Base-by-base conservation (phyloP, 805 yeast genomes). In the Sugiyamaella americana region DNA sequence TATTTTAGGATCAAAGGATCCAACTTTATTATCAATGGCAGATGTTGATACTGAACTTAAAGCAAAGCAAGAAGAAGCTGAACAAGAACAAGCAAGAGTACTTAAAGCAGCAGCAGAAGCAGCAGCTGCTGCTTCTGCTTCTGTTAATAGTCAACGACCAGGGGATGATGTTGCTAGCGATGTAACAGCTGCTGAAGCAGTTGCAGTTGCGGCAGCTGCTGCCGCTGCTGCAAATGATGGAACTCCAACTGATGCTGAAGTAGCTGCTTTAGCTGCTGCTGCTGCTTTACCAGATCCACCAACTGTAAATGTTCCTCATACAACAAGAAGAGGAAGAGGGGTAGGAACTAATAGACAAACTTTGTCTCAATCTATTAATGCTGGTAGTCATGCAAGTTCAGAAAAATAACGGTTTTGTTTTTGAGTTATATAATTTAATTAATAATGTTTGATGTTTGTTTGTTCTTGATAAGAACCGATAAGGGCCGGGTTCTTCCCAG, bases 361-460 rank as follows among this genome's bases (percentile, higher is more conserved):
- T 5, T 47, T 55, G 20, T 50, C 55, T 13, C 55, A 52, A 40
- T 16, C 47, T 10, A 51, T 55, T 23, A 52, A 52, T 34, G 58
- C 59, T 23, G 59, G 59, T 11, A 37, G 42, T 34, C 47, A 44
- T 34, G 19, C 37, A 21, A 26, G 41, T 18, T n/a, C 23, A 5
- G 42, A 39, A n/a, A 37, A 43, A 36, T 35, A 37, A 40, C 2
- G 19, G 46, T 29, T 3, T 29, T 29, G 34, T 29, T 29, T 29
- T n/a, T 29, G 34, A 11, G n/a, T n/a, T n/a, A 11, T 29, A 11
- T 29, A 11, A n/a, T 29, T 29, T 29, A 29, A 29, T 29, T 29
- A 29, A 29, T 29, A 29, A 11, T 29, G 13, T 29, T 29, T n/a
- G n/a, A n/a, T n/a, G n/a, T n/a, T n/a, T n/a, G n/a, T n/a, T n/a